Percentiles rank a stretch among this genome's conserved stretches.
These are phyloP conservation scores for Tribonema minus DNA, from an alignment of 108 stramenopile genomes.

Conservation along the genomic window DNA sequence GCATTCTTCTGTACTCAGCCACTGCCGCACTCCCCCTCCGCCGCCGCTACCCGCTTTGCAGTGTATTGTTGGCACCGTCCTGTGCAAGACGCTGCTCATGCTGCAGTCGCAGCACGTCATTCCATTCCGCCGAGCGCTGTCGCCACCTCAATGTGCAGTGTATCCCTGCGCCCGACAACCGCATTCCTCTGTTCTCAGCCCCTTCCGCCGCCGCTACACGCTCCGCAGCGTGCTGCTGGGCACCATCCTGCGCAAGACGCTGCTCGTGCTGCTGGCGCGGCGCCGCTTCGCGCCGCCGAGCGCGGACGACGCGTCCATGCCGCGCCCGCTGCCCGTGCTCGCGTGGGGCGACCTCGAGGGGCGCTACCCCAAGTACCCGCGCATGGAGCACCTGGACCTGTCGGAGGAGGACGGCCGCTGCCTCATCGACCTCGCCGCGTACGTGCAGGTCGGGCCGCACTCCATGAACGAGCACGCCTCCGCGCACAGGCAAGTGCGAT, in stretches of 20 bases:
- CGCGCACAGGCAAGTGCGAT: constrained; percentile 6
- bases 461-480: constrained; percentile 26
- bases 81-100: neutral
- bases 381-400: neutral
- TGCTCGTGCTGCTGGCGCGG: neutral
- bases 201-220: too few relatives aligned
- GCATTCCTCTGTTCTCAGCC: too few relatives aligned
- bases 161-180: too few relatives aligned
- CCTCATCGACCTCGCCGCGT: constrained; percentile 29
- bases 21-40: too few relatives aligned
- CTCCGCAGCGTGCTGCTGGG: constrained; percentile 22
- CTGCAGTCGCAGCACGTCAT: neutral
- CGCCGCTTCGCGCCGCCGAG: neutral
- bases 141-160: too few relatives aligned
- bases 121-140: too few relatives aligned
- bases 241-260: neutral
- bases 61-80: constrained; percentile 15
- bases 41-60: too few relatives aligned
- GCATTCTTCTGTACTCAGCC: too few relatives aligned
- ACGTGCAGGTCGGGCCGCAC: constrained; percentile 37
- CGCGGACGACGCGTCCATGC: neutral
- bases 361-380: constrained; percentile 14
- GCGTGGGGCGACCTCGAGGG: constrained; percentile 3
- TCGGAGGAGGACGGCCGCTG: neutral
- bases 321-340: constrained; percentile 3